A percentile compares a stretch with the other conserved stretches of the same genome.
Conservation (phyloP, 805 yeast species). For the Metschnikowia arizonensis region DNA sequence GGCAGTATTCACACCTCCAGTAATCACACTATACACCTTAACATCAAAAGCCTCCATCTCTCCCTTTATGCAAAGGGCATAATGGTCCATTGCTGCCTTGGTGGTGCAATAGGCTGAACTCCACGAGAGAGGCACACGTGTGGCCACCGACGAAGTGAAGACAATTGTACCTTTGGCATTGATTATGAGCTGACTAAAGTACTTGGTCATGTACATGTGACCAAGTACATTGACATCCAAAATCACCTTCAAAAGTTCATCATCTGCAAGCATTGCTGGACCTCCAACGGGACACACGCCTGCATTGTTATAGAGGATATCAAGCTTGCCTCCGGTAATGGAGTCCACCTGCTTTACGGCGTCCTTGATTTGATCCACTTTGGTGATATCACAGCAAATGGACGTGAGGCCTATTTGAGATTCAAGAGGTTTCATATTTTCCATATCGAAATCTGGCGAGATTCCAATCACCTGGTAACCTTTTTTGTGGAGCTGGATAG, state of each 20-base stretch:
- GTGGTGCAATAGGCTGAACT: slow-evolving; percentile 30
- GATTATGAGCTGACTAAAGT: slow-evolving; percentile 29
- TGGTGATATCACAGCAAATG: slow-evolving; percentile 34
- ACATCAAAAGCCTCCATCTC: slow-evolving; percentile 40
- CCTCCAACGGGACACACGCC: slow-evolving; percentile 29
- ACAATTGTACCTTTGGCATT: slow-evolving; percentile 32
- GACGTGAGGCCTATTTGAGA: slow-evolving; percentile 26
- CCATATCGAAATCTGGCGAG: slow-evolving; percentile 24
- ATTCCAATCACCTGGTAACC: slow-evolving; percentile 39
- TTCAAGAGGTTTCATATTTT: slow-evolving; percentile 25
- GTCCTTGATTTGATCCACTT: slow-evolving; percentile 14
- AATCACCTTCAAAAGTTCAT: slow-evolving; percentile 17
- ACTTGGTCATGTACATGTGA: slow-evolving; percentile 32
- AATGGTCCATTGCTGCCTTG: slow-evolving; percentile 38
- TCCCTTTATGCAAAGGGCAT: slow-evolving; percentile 29
- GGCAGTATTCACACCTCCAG: slow-evolving; percentile 39
- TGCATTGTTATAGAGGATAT: slow-evolving; percentile 41
- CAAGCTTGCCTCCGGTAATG: slow-evolving; percentile 30
- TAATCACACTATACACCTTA: slow-evolving; percentile 33
- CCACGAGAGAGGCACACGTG: slow-evolving; percentile 32
- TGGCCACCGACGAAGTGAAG: slow-evolving; percentile 36
- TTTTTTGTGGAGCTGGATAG: slow-evolving; percentile 17
- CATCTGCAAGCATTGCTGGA: slow-evolving; percentile 32
- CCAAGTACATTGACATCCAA: slow-evolving; percentile 40
- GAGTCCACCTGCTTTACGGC: slow-evolving; percentile 19